These are phyloP conservation scores for Abrus precatorius DNA, from an alignment of 306 rosid genomes.

Conservation along the genomic window DNA sequence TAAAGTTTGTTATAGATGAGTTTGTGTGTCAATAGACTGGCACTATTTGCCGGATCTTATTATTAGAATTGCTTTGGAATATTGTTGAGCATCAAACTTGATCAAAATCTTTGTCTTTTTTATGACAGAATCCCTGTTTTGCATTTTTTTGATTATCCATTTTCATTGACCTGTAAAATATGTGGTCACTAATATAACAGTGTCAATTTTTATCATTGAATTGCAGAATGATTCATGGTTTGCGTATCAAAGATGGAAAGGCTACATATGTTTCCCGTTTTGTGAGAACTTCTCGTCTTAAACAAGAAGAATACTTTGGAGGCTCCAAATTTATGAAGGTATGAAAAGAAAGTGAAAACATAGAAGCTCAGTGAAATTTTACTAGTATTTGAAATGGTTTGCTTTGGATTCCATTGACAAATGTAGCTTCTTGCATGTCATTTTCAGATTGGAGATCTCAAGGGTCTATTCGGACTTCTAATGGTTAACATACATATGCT, in stretches of 20 bases:
- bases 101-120: background rate
- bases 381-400: slow-evolving; percentile 18
- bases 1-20: slow-evolving; percentile 35
- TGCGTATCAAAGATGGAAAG: slow-evolving; percentile 95
- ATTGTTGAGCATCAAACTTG: slow-evolving; percentile 30
- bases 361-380: slow-evolving; percentile 26
- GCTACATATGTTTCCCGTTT: slow-evolving; percentile 89
- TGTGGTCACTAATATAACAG: background rate
- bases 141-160: background rate
- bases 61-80: slow-evolving; percentile 22
- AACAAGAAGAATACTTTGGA: slow-evolving; percentile 90
- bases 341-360: slow-evolving; percentile 9
- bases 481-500: slow-evolving; percentile 83
- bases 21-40: slow-evolving; percentile 2
- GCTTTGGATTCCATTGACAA: slow-evolving; percentile 35
- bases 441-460: slow-evolving; percentile 91
- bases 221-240: slow-evolving; percentile 94
- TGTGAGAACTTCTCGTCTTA: slow-evolving; percentile 84
- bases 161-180: slow-evolving; percentile 6
- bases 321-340: slow-evolving; percentile 95
- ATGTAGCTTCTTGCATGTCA: slow-evolving; percentile 17
- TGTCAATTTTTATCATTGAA: background rate
- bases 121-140: background rate
- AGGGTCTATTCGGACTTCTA: slow-evolving; percentile 80
- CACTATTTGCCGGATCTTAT: slow-evolving; percentile 35